phyloP scores from a whole-genome alignment of 2,329 filamentous ascomycete genomes.

The Calonectria fujianensis region DNA sequence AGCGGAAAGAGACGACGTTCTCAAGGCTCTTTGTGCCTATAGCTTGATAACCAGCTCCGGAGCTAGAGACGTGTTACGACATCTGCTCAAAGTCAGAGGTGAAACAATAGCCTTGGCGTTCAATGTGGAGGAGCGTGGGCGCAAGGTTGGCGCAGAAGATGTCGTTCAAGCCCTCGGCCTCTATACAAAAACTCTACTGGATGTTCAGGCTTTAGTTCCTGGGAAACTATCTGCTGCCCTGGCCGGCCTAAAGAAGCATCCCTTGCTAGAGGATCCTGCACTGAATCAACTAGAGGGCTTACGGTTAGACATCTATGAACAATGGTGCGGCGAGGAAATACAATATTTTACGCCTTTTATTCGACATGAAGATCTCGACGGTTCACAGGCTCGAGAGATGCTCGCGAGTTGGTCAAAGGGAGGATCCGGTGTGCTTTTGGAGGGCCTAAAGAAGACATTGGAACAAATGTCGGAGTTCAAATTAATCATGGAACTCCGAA shows the following conservation, averaged over 20 bases:
- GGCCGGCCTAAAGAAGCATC: constrained; percentile 79
- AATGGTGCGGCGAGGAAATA: constrained; percentile 89
- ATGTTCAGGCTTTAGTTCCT: constrained; percentile 86
- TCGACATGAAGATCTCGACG: constrained; percentile 84
- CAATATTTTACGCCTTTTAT: constrained; percentile 91
- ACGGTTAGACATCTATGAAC: constrained; percentile 84
- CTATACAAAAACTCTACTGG: constrained; percentile 85
- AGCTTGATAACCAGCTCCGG: constrained; percentile 88
- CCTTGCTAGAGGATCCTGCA: constrained; percentile 82
- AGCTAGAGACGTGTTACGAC: constrained; percentile 83
- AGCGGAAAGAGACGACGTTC: constrained; percentile 70
- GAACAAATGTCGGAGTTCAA: constrained; percentile 78
- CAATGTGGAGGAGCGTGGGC: constrained; percentile 67
- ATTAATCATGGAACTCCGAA: constrained; percentile 81
- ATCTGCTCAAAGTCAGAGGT: constrained; percentile 85
- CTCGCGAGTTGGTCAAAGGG: constrained; percentile 78
- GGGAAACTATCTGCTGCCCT: constrained; percentile 82
- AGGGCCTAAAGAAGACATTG: constrained; percentile 78
- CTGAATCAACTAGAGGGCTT: constrained; percentile 81
- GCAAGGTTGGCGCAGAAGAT: constrained; percentile 63
- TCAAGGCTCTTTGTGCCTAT: constrained; percentile 87
- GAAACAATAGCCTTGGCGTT: constrained; percentile 80
- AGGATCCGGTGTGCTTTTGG: constrained; percentile 75
- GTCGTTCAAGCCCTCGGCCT: constrained; percentile 81
- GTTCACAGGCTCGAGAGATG: constrained; percentile 75